These are phyloP conservation scores for Fibroporia radiculosa DNA, from an alignment of 768 basidiomycete species.

Conservation along the genomic window DNA sequence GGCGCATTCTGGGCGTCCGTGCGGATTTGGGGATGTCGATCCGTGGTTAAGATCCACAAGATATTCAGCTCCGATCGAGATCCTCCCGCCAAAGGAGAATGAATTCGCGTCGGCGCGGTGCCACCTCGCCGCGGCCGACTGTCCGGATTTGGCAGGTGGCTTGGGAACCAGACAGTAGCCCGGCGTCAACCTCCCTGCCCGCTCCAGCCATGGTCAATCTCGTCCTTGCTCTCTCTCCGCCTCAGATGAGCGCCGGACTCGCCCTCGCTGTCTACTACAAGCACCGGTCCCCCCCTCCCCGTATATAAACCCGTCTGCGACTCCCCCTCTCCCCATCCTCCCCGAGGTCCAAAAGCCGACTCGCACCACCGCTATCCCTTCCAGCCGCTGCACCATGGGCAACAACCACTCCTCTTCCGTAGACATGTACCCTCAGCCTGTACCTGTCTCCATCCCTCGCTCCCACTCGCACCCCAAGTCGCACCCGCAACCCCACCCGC, in stretches of 20 bases:
- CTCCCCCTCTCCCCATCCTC: neutral
- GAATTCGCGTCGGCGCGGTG: no score
- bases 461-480: no score
- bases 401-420: slow-evolving; percentile 13
- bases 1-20: no score
- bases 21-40: no score
- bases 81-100: no score
- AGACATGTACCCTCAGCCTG: neutral
- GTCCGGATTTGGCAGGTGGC: no score
- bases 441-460: no score
- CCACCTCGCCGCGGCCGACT: no score
- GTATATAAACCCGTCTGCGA: neutral
- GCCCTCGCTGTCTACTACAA: neutral
- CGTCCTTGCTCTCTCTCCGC: neutral
- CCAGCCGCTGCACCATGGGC: slow-evolving; percentile 11
- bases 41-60: no score
- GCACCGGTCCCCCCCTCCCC: neutral
- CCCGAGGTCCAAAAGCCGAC: neutral
- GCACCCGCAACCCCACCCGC: no score
- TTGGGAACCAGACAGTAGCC: neutral
- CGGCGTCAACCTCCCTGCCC: slow-evolving; percentile 4
- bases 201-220: neutral
- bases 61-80: no score
- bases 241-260: neutral
- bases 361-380: neutral